These are phyloP conservation scores for Mariannaea sp. DNA, from an alignment of 2,329 filamentous ascomycete species.

Conservation along the genomic window DNA sequence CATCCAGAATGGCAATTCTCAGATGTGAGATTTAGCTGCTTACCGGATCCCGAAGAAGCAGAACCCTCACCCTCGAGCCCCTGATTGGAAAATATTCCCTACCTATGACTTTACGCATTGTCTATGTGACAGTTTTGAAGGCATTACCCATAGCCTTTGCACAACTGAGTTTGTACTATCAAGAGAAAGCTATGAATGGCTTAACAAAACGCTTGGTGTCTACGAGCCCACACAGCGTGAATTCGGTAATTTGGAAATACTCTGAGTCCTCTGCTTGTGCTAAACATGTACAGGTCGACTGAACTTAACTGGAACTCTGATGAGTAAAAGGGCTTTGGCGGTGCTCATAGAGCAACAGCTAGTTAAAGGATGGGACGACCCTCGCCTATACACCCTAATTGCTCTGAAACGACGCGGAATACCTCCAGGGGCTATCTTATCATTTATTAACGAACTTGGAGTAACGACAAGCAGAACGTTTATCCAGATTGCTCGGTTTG, in stretches of 20 bases:
- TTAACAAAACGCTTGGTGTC: slow-evolving; percentile 79
- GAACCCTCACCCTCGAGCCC: slow-evolving; percentile 76
- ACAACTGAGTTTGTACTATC: slow-evolving; percentile 90
- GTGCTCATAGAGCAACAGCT: slow-evolving; percentile 77
- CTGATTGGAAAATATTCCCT: slow-evolving; percentile 91
- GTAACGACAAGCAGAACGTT: slow-evolving; percentile 82
- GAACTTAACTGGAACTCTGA: slow-evolving; percentile 83
- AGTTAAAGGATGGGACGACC: slow-evolving; percentile 90
- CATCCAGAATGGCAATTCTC: slow-evolving; percentile 80
- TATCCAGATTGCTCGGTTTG: slow-evolving; percentile 80
- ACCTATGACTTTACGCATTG: slow-evolving; percentile 94
- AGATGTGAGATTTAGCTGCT: slow-evolving; percentile 95
- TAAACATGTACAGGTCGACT: slow-evolving; percentile 38
- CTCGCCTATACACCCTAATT: slow-evolving; percentile 87
- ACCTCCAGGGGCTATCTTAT: slow-evolving; percentile 84
- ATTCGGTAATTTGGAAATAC: slow-evolving; percentile 52
- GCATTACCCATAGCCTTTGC: slow-evolving; percentile 89
- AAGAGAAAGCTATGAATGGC: slow-evolving; percentile 86
- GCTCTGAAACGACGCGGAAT: slow-evolving; percentile 83
- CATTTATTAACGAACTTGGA: slow-evolving; percentile 89
- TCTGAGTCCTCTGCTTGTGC: neutral
- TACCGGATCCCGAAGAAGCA: slow-evolving; percentile 80
- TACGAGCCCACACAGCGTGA: slow-evolving; percentile 96
- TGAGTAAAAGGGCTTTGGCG: slow-evolving; percentile 84
- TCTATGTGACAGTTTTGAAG: slow-evolving; percentile 89